These are phyloP conservation scores for Mycena galopus DNA, from an alignment of 768 basidiomycete genomes.

Conservation along the genomic window DNA sequence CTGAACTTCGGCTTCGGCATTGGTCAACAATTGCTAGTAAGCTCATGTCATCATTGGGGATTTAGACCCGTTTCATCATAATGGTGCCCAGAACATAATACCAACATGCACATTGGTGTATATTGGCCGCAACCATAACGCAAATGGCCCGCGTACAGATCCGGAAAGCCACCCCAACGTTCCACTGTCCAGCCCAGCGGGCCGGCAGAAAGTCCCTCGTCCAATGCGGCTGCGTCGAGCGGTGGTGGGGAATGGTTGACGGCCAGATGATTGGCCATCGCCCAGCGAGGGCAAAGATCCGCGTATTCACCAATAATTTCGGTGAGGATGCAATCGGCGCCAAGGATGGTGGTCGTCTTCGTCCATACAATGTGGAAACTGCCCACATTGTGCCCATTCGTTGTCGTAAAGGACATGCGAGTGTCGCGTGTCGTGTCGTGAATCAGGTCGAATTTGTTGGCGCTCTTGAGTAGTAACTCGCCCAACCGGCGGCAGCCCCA, in stretches of 20 bases:
- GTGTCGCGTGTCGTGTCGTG: too few relatives aligned
- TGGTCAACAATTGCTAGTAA: background rate
- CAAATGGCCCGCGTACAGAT: background rate
- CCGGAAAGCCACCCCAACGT: background rate
- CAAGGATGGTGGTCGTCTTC: background rate
- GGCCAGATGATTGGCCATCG: background rate
- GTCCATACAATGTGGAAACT: background rate
- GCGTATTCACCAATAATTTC: background rate
- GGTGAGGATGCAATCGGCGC: background rate
- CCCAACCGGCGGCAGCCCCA: too few relatives aligned
- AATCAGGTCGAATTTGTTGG: too few relatives aligned
- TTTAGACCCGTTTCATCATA: background rate
- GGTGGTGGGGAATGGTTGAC: background rate
- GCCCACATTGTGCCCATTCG: too few relatives aligned
- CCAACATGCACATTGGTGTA: background rate
- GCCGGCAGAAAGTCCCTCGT: too few relatives aligned
- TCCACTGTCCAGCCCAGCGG: background rate
- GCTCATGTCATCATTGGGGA: background rate
- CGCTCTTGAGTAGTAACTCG: too few relatives aligned
- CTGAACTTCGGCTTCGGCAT: background rate
- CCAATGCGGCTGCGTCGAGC: too few relatives aligned
- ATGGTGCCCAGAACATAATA: constrained; percentile 6
- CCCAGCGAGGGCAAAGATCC: background rate
- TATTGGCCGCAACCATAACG: background rate
- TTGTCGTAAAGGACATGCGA: too few relatives aligned